Evolutionary conservation across 2,329 filamentous ascomycete species (phyloP), one percentile per base, ranked within the genome.

Genomic region (Apiospora rasikravindrae): DNA sequence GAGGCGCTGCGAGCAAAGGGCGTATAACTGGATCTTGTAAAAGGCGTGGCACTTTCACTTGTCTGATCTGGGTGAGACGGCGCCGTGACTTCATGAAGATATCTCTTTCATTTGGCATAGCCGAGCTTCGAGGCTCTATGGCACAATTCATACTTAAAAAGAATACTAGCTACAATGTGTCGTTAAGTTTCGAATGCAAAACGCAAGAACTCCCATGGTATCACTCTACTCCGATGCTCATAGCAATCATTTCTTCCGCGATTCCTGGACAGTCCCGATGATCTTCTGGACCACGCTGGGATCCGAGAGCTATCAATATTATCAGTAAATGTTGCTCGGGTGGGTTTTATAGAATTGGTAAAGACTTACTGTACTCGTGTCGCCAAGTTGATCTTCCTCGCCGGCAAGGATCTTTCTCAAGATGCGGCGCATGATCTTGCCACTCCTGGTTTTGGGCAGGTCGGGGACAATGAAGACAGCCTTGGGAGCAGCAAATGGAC

Each of bases 371-470:
- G 96, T 98, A 26, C 93, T 94, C 47, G 88, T 97, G 80, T 99
- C 96, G 78, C 96, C 96, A 70, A 99, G 88, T 84, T 97, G 95
- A 82, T 99, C 96, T 84, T 98, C 96, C 87, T 99, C 96, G 47
- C 96, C 96, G 22, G 95, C 95, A 77, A 99, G 85, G 80, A 99
- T 97, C 94, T 99, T 99, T 79, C 96, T 90, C 86, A 99, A 85
- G 80, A 99, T 97, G 75, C 96, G 92, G 75, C 96, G 90, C 96
- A 99, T 99, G 80, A 99, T 99, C 92, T 99, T 99, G 76, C 96
- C 96, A 77, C 94, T 97, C 77, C 96, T 90, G 49, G 96, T 99
- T 91, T 99, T 98, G 79, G 96, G 96, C 76, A 99, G 89, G 82
- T 99, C 96, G 3, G 95, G 93, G 64, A 99, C 93, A 71, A 97